Evolutionary conservation across 805 yeast genomes (phyloP).

Genomic region (Cyberlindnera mycetangii): DNA sequence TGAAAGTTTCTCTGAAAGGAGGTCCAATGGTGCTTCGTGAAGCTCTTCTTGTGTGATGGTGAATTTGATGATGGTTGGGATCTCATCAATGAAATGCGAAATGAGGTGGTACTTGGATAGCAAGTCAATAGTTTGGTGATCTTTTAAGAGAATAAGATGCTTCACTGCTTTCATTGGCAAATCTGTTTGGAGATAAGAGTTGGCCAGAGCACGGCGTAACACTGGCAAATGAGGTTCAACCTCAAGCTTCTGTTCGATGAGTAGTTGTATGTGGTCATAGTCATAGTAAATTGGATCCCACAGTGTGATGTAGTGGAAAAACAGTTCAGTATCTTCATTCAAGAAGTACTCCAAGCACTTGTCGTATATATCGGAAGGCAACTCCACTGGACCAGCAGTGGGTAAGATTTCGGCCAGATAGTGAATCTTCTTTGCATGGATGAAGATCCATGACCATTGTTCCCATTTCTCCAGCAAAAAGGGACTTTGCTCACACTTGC

Average conservation of each 20-base stretch:
- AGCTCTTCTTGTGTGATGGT: constrained; percentile 40
- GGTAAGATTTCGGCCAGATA: constrained; percentile 60
- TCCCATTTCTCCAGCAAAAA: constrained; percentile 55
- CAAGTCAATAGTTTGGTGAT: constrained; percentile 52
- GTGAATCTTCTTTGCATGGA: constrained; percentile 43
- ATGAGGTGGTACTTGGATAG: constrained; percentile 64
- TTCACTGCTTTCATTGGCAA: constrained; percentile 63
- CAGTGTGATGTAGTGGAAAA: constrained; percentile 40
- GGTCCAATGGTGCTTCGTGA: constrained; percentile 33
- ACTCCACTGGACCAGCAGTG: constrained; percentile 26
- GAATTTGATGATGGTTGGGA: constrained; percentile 51
- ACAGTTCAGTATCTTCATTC: constrained; percentile 24
- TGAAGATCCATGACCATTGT: constrained; percentile 53
- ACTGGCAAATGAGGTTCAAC: constrained; percentile 25
- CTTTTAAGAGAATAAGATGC: constrained; percentile 57
- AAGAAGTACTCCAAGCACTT: constrained; percentile 35
- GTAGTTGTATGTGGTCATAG: constrained; percentile 37
- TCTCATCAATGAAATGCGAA: constrained; percentile 39
- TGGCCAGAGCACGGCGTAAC: constrained; percentile 45
- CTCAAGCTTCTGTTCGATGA: constrained; percentile 43
- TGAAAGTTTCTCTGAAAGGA: constrained; percentile 30
- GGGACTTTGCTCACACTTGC: constrained; percentile 20
- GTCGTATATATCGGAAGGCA: constrained; percentile 41
- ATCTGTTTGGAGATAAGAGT: constrained; percentile 52
- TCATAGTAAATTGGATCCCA: constrained; percentile 65